These are phyloP conservation scores for Graphium sp. DNA, from an alignment of 2,329 filamentous ascomycete species.

Conservation along the genomic window DNA sequence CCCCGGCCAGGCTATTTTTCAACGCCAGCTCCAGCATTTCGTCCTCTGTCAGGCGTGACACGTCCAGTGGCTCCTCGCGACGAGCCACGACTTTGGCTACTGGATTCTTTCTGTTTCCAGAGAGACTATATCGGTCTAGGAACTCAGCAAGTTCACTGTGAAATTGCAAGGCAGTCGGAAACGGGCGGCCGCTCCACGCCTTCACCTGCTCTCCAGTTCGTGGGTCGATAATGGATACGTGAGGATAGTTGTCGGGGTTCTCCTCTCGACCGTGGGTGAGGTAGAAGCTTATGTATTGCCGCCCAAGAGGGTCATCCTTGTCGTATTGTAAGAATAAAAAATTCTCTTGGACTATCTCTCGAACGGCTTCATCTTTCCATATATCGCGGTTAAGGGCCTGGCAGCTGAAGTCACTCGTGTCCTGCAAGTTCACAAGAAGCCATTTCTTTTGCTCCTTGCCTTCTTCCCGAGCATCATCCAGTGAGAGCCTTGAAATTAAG, in stretches of 20 bases:
- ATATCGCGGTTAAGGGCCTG: conserved; percentile 87
- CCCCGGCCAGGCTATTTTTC: conserved; percentile 63
- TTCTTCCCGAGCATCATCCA: conserved; percentile 69
- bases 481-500: conserved; percentile 63
- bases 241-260: conserved; percentile 78
- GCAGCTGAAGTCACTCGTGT: conserved; percentile 85
- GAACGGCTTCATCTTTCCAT: conserved; percentile 76
- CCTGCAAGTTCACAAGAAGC: conserved; percentile 91
- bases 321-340: conserved; percentile 94
- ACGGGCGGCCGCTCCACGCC: conserved; percentile 75
- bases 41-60: conserved; percentile 86
- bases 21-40: conserved; percentile 93
- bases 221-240: conserved; percentile 90
- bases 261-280: conserved; percentile 71
- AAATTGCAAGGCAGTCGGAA: conserved; percentile 63
- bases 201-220: conserved; percentile 95
- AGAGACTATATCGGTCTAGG: conserved; percentile 88
- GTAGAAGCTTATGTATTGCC: conserved; percentile 82
- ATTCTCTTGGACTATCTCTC: conserved; percentile 70
- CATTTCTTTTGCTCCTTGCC: conserved; percentile 85
- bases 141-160: conserved; percentile 88
- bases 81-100: conserved; percentile 66
- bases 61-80: conserved; percentile 50
- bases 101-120: conserved; percentile 78
- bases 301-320: conserved; percentile 64